A percentile compares a stretch with the other conserved stretches of the same genome.
These are phyloP conservation scores for Monosporozyma aerobia DNA, from an alignment of 805 yeast genomes.

Conservation along the genomic window DNA sequence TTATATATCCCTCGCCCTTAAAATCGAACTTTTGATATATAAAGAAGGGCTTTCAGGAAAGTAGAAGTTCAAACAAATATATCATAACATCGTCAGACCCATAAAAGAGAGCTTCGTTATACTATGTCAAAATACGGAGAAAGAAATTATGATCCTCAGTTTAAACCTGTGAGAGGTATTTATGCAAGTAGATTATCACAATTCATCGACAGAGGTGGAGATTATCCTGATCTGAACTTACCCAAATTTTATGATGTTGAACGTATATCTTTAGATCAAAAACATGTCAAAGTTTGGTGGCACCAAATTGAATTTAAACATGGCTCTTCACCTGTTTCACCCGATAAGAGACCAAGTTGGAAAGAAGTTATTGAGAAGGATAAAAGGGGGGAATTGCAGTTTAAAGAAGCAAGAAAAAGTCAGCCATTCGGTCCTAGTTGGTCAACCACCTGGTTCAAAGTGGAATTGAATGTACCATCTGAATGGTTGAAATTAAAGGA, in stretches of 20 bases:
- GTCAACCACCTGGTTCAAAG: slow-evolving; percentile 91
- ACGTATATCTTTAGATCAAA: slow-evolving; percentile 35
- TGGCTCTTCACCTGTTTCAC: slow-evolving; percentile 34
- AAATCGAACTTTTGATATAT: too few relatives aligned
- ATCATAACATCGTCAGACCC: background rate
- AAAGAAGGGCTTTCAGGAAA: too few relatives aligned
- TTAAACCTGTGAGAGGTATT: slow-evolving; percentile 56
- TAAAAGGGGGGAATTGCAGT: slow-evolving; percentile 31
- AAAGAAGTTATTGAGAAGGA: slow-evolving; percentile 19
- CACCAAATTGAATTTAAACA: slow-evolving; percentile 60
- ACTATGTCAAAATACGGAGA: background rate
- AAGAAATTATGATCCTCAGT: slow-evolving; percentile 38
- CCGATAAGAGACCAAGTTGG: slow-evolving; percentile 31
- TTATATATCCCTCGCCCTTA: too few relatives aligned
- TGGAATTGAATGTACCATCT: slow-evolving; percentile 55
- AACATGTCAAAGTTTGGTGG: slow-evolving; percentile 48
- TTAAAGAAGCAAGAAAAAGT: slow-evolving; percentile 53
- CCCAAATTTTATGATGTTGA: slow-evolving; percentile 71
- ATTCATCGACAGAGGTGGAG: slow-evolving; percentile 64
- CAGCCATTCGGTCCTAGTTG: slow-evolving; percentile 88
- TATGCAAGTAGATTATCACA: slow-evolving; percentile 51
- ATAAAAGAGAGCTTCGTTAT: background rate
- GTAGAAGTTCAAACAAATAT: too few relatives aligned
- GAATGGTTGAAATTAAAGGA: slow-evolving; percentile 35
- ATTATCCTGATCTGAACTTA: slow-evolving; percentile 58